Evolutionary conservation across 495 filamentous ascomycete genomes (phyloP), one percentile per base, ranked within the genome.

Genomic region (Hyphodiscus hymeniophilus): DNA sequence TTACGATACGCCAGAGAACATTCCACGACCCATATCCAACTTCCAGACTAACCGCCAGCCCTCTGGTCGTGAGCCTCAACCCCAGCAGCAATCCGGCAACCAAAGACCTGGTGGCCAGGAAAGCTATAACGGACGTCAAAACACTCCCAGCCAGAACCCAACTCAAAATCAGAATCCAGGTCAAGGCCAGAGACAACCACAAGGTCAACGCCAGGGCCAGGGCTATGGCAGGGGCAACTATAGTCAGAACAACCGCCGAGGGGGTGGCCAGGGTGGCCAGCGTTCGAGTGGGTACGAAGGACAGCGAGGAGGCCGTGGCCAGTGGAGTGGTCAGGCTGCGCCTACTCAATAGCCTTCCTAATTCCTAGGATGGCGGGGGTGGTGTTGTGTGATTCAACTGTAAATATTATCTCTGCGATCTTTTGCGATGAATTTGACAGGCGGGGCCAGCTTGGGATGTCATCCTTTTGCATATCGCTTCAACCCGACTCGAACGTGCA

Each of bases 1-100:
- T 41, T 97, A 96, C 63, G 92, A 99, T 50, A 87, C 89, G 24
- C 91, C 92, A 0, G 94, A 97, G 60, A 89, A 72, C 33, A 96
- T 99, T 51, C 92, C 92, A 6, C 78, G 89, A 18, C 92, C 92
- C 20, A 61, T 63, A 43, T 74, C 62, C 39, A 77, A 71, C 60
- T 55, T 75, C 60, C 45, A 54, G 44, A 59, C 59, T 52, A 34
- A 64, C 36, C 45, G 47, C 18, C 42, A 59, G 15, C 16, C 42
- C 15, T 36, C 53, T 38, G 15, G 30, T 35, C 64, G 66, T 42
- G 50, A 57, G 18, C 64, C 60, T 28, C 62, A 61, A 12, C 52
- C 45, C 45, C 44, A 41, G 13, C 57, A 48, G 28, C 55, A 54
- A 42, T 52, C 53, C 22, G 48, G 60, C 26, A 47, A 60, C 42